Evolutionary conservation across 225 moss, liverwort and hornwort species (phyloP), one percentile per base, ranked within the genome.

Genomic region (Antitrichia curtipendula): DNA sequence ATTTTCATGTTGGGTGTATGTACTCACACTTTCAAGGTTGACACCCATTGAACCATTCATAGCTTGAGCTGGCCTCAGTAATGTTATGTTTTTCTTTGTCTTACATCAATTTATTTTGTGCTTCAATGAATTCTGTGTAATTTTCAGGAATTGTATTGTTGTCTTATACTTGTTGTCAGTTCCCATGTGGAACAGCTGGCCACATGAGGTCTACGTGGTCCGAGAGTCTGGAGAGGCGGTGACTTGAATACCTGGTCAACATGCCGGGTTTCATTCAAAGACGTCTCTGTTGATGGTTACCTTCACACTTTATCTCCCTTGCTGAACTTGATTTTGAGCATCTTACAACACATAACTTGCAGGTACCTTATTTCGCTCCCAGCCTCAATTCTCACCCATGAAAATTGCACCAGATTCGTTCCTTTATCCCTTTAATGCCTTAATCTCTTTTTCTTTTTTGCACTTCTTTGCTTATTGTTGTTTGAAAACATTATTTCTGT

Each of bases 41-140:
- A 86, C 79, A 70, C 70, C 80, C 49, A 66, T 86, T 86, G 90
- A 87, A 87, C 78, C 86, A 53, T 90, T 82, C 88, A 66, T 77
- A 82, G 89, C 88, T 90, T 89, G 90, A 87, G 88, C 82, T 85
- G 84, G 81, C 84, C 86, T 86, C 89, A 59, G 60, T 78, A 87
- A 85, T 82, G 65, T 87, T 87, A 52, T 85, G 72, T 89, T 89
- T 81, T 75, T 22, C 12, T 41, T 43, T 16, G 45, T 57, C 83
- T 49, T 58, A 29, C n/a, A 83, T 43, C n/a, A 47, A 54, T 88
- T 40, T 76, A 16, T 50, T 60, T 45, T 24, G n/a, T 49, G 68
- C 13, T 47, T 66, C 83, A 28, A 28, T 56, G 70, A 29, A 9
- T 59, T 80, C 61, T 38, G 61, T 59, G 56, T 57, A 10, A 23